Evolutionary conservation across 176 grass and related monocot species (phyloP), one percentile per base, ranked within the genome.

Genomic region (Eragrostis curvula): DNA sequence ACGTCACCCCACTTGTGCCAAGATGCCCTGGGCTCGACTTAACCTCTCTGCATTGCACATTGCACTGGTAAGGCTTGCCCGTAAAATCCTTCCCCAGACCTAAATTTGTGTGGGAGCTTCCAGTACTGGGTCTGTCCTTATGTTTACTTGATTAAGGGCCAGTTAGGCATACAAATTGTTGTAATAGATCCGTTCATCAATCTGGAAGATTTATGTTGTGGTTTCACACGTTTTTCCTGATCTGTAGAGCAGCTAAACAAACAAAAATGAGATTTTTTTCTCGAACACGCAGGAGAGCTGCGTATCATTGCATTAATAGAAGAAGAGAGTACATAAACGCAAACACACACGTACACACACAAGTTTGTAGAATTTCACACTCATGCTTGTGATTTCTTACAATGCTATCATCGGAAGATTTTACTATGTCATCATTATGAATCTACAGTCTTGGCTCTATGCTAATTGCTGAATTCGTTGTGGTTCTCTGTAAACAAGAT

Each of bases 201-300:
- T 41, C 1, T 71, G 18, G 51, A 32, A 45, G 29, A 16, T 36
- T 44, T 47, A 16, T 66, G 73, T 75, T 81, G 50, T 81, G 58
- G 36, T 66, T 73, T 51, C 17, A 78, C 32, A 3, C 83, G 18
- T 76, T 71, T 55, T 53, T 64, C 49, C 29, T 57, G 52, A 81
- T 13, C 46, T 28, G 42, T 21, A 30, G 10, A 21, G 13, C 36
- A 28, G 59, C 30, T 56, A 75, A 48, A 52, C 50, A 18, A 46
- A 76, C 14, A 66, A 75, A 32, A 42, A 76, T 36, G 32, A 2
- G 32, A 9, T 20, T 29, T 59, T n/a, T n/a, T n/a, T n/a, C n/a
- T n/a, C n/a, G n/a, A n/a, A n/a, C n/a, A n/a, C n/a, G n/a, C n/a
- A n/a, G n/a, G n/a, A n/a, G n/a, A n/a, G n/a, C n/a, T n/a, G n/a